Conservation (phyloP, 2,329 filamentous ascomycete genomes). For the Alternaria viburni region DNA sequence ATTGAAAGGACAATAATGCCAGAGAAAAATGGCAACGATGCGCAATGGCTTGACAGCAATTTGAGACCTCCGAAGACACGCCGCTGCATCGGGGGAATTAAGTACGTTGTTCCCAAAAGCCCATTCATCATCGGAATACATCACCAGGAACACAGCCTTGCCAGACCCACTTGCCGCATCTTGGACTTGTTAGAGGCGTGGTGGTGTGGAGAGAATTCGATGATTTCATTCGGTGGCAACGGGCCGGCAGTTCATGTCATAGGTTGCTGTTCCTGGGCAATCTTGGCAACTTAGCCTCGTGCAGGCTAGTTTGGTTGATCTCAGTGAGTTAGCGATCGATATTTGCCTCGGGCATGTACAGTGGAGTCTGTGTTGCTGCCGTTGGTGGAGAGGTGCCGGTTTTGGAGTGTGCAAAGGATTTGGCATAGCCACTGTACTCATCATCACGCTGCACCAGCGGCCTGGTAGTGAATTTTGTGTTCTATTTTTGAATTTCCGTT, state of each 20-base stretch:
- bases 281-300: constrained; percentile 9
- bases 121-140: neutral
- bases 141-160: constrained; percentile 17
- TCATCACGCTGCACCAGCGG: constrained; percentile 3
- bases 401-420: neutral
- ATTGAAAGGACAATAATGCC: neutral
- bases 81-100: neutral
- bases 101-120: constrained; percentile 1
- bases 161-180: constrained; percentile 10
- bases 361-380: neutral
- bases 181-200: neutral
- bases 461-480: neutral
- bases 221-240: constrained; percentile 2
- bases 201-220: constrained; percentile 1
- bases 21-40: neutral
- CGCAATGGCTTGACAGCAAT: neutral
- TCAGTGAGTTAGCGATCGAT: neutral
- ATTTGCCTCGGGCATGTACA: neutral
- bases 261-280: constrained; percentile 3
- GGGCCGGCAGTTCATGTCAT: constrained; percentile 7
- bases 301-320: neutral
- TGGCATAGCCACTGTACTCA: constrained; percentile 13
- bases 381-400: neutral
- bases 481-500: constrained; percentile 10
- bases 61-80: neutral